A percentile compares a stretch with the other conserved stretches of the same genome.
Evolutionary conservation across 2,329 filamentous ascomycete species (phyloP).

Genomic region (Fusarium tupiense): DNA sequence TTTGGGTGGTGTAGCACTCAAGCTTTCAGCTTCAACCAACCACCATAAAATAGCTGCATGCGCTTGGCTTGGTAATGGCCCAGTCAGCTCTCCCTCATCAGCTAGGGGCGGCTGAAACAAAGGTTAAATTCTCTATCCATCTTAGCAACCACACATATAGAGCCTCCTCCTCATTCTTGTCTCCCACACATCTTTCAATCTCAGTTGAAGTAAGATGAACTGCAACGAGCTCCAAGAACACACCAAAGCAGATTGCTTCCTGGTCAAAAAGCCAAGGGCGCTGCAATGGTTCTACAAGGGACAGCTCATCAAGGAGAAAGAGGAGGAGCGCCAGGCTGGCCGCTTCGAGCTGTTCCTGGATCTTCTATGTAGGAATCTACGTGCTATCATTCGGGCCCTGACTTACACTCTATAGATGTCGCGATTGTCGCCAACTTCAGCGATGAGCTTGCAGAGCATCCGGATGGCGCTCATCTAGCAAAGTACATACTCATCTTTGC

Average conservation of each 20-base stretch:
- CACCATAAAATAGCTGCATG: constrained; percentile 13
- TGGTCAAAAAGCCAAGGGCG: constrained; percentile 51
- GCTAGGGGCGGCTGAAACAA: constrained; percentile 14
- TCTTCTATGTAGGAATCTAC: constrained; percentile 51
- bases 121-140: not conserved
- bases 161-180: not conserved
- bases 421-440: constrained; percentile 62
- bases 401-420: constrained; percentile 46
- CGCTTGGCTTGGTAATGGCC: constrained; percentile 36
- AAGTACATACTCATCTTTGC: constrained; percentile 61
- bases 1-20: not conserved
- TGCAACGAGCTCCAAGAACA: constrained; percentile 50
- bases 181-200: not conserved
- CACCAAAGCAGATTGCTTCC: constrained; percentile 45
- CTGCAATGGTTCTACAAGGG: constrained; percentile 59
- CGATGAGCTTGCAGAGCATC: constrained; percentile 57
- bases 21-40: constrained; percentile 1
- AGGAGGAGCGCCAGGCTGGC: constrained; percentile 56
- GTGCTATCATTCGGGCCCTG: not conserved
- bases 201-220: constrained; percentile 44
- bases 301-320: constrained; percentile 52
- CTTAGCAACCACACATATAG: not conserved
- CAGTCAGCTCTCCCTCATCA: constrained; percentile 29
- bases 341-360: constrained; percentile 62
- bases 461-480: constrained; percentile 54